phyloP scores from a whole-genome alignment of 1,139 yeast species.

The Suhomyces ambrosiae region DNA sequence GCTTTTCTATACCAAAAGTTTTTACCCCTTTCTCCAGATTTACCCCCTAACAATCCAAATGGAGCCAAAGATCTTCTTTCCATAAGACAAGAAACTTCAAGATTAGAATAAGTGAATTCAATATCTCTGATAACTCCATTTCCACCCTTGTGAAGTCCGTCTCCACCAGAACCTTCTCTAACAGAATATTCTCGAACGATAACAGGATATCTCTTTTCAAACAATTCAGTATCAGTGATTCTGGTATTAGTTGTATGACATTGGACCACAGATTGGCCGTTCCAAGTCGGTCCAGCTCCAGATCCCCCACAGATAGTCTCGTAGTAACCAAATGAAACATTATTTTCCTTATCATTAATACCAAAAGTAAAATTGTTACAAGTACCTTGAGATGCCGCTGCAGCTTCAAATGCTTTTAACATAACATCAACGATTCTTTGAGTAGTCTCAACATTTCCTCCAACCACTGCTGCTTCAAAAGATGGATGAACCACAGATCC shows the following conservation, averaged over 20 bases:
- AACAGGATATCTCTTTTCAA: constrained; percentile 51
- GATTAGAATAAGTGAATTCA: constrained; percentile 41
- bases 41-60: constrained; percentile 48
- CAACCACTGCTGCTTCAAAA: constrained; percentile 81
- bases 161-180: constrained; percentile 45
- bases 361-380: constrained; percentile 55
- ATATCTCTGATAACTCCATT: constrained; percentile 50
- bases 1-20: constrained; percentile 39
- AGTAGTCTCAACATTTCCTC: constrained; percentile 87
- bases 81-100: constrained; percentile 49
- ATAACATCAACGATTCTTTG: constrained; percentile 82
- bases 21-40: constrained; percentile 40
- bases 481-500: constrained; percentile 73
- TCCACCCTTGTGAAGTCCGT: constrained; percentile 46
- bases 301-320: constrained; percentile 54
- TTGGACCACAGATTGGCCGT: constrained; percentile 51
- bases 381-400: constrained; percentile 59
- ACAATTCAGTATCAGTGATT: constrained; percentile 50
- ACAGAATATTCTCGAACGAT: constrained; percentile 44
- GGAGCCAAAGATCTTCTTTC: constrained; percentile 50
- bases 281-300: constrained; percentile 54
- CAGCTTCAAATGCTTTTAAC: constrained; percentile 72
- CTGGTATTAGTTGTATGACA: constrained; percentile 53
- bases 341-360: constrained; percentile 37
- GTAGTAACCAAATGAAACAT: constrained; percentile 48